phyloP scores from a whole-genome alignment of 768 basidiomycete species.

The Mycena rebaudengoi region DNA sequence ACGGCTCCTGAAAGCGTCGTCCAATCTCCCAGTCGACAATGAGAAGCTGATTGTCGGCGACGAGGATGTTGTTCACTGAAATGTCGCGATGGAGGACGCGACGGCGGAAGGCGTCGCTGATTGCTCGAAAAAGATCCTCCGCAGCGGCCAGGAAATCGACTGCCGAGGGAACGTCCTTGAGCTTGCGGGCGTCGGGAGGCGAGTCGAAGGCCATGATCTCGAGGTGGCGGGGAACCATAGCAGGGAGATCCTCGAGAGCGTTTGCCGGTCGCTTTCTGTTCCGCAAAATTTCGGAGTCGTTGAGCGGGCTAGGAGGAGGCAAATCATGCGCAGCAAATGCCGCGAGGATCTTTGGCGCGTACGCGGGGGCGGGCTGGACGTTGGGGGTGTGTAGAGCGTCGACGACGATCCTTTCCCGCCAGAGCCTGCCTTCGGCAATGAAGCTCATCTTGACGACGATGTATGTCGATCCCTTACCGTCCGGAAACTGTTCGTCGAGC shows the following conservation, averaged over 20 bases:
- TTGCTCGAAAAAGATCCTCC: too few species aligned
- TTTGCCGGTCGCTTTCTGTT: not conserved
- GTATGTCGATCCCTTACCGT: not conserved
- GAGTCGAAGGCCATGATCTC: not conserved
- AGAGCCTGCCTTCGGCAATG: not conserved
- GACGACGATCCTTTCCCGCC: conserved; percentile 4
- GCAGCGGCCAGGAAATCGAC: not conserved
- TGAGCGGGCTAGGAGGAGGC: too few species aligned
- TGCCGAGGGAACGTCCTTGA: not conserved
- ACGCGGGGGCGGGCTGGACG: too few species aligned
- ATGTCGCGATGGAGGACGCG: not conserved
- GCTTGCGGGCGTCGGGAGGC: not conserved
- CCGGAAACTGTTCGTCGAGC: conserved; percentile 8
- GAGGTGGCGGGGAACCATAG: not conserved
- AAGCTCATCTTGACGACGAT: conserved; percentile 14
- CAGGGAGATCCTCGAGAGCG: not conserved
- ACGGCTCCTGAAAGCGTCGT: not conserved
- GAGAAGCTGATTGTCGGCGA: too few species aligned
- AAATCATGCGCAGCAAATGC: too few species aligned
- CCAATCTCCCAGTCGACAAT: conserved; percentile 4
- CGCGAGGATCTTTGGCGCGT: too few species aligned
- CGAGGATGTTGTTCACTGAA: not conserved
- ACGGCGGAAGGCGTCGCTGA: not conserved
- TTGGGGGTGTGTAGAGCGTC: not conserved
- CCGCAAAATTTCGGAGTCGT: too few species aligned